phyloP scores from a whole-genome alignment of 139 green algal genomes.

The Auxenochlorella protothecoides region DNA sequence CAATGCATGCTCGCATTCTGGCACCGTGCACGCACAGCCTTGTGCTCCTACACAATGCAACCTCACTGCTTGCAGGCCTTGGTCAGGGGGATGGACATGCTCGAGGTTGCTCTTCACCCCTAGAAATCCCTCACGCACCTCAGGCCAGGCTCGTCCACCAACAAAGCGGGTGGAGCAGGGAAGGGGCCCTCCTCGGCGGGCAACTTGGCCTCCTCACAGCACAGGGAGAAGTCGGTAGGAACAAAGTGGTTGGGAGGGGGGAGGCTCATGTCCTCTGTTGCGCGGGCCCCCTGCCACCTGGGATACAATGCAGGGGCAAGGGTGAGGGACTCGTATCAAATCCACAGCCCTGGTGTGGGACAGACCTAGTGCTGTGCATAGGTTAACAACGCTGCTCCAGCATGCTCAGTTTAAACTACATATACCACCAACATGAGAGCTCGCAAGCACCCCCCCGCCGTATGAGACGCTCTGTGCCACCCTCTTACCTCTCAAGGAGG shows the following conservation, averaged over 20 bases:
- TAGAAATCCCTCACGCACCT: slow-evolving; percentile 5
- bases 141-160: slow-evolving; percentile 48
- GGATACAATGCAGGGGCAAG: neutral
- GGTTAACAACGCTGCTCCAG: too few relatives aligned
- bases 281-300: slow-evolving; percentile 5
- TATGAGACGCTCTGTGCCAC: neutral
- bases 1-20: too few relatives aligned
- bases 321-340: neutral
- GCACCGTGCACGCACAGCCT: too few relatives aligned
- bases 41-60: too few relatives aligned
- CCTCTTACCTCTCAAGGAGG: slow-evolving; percentile 29
- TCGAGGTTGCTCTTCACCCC: too few relatives aligned
- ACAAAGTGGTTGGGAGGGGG: slow-evolving; percentile 78
- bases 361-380: too few relatives aligned
- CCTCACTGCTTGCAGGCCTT: too few relatives aligned
- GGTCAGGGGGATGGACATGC: too few relatives aligned
- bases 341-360: neutral
- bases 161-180: slow-evolving; percentile 39
- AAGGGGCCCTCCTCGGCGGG: slow-evolving; percentile 6
- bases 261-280: slow-evolving; percentile 46
- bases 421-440: too few relatives aligned
- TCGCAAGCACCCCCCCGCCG: too few relatives aligned
- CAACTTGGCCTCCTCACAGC: slow-evolving; percentile 6
- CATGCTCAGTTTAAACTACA: too few relatives aligned
- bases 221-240: slow-evolving; percentile 58